A percentile compares a stretch with the other conserved stretches of the same genome.
Evolutionary conservation across 129 eudicot genomes (phyloP).

Genomic region (Escallonia rubra): DNA sequence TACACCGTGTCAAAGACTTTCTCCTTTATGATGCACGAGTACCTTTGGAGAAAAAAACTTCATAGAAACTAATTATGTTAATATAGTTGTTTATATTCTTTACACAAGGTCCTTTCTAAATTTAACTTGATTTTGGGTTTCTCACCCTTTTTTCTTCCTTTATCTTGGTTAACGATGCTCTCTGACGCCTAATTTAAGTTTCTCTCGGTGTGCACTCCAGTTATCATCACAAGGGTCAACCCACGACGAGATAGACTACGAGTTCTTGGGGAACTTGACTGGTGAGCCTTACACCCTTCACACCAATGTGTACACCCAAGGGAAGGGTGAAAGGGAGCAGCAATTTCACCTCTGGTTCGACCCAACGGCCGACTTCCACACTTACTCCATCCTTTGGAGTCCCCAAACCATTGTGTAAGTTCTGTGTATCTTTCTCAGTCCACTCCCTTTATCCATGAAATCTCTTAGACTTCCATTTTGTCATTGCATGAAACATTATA

Average conservation of each 20-base stretch:
- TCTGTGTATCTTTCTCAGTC: background rate
- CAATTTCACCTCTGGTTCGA: slow-evolving; percentile 1
- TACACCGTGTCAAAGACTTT: too few relatives aligned
- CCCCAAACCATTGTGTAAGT: background rate
- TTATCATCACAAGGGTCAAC: background rate
- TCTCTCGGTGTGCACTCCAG: background rate
- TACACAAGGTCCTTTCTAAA: too few relatives aligned
- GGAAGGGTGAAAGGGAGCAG: background rate
- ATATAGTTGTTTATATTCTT: too few relatives aligned
- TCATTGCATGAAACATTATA: too few relatives aligned
- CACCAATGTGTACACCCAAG: slow-evolving; percentile 1
- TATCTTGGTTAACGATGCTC: background rate
- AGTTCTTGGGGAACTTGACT: background rate
- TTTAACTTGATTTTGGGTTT: too few relatives aligned
- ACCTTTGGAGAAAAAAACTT: too few relatives aligned
- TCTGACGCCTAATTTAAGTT: background rate
- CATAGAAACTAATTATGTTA: too few relatives aligned
- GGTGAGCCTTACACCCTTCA: background rate
- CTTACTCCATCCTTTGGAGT: slow-evolving; percentile 2
- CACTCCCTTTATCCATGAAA: too few relatives aligned
- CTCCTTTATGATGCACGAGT: too few relatives aligned
- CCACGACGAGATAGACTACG: background rate
- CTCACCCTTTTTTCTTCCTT: background rate
- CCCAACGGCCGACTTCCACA: slow-evolving; percentile 2
- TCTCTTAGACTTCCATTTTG: too few relatives aligned